Percentiles rank a stretch among this genome's conserved stretches.
Conservation (phyloP, 352 stramenopile species). For the Globisporangium spiculum region DNA sequence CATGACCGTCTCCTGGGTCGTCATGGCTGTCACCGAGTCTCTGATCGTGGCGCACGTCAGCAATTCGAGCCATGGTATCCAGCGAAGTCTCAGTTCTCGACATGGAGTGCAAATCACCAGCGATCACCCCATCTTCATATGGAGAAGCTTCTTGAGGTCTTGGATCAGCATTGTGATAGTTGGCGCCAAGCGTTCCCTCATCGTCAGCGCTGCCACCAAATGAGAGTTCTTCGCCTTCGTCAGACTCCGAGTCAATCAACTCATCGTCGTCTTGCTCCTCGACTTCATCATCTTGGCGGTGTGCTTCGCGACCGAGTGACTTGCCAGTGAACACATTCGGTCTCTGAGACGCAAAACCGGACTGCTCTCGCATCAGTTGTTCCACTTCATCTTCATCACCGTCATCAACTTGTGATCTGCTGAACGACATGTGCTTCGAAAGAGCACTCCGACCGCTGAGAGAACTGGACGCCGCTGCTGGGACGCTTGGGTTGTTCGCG, state of each 20-base stretch:
- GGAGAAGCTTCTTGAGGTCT: neutral
- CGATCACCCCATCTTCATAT: neutral
- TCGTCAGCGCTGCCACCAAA: neutral
- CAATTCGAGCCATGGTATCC: neutral
- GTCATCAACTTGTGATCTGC: slow-evolving; percentile 1
- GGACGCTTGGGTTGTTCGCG: neutral
- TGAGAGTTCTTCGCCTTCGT: slow-evolving; percentile 5
- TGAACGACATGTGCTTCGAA: slow-evolving; percentile 13
- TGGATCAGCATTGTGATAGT: neutral
- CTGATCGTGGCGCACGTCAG: neutral
- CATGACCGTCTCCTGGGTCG: neutral
- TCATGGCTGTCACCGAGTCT: neutral
- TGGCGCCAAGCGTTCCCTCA: neutral
- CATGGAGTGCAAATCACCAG: neutral
- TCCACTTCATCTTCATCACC: slow-evolving; percentile 14
- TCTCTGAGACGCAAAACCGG: slow-evolving; percentile 2
- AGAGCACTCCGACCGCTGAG: neutral
- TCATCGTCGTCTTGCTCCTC: slow-evolving; percentile 12
- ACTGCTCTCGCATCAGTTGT: slow-evolving; percentile 13
- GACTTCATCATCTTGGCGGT: neutral
- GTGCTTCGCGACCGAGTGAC: neutral
- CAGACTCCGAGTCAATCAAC: slow-evolving; percentile 22
- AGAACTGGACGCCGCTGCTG: neutral
- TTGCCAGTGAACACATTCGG: neutral
- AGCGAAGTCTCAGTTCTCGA: neutral